Percentiles rank a stretch among this genome's conserved stretches.
phyloP scores from a whole-genome alignment of 768 basidiomycete genomes.

The Leccinum sublutescens region DNA sequence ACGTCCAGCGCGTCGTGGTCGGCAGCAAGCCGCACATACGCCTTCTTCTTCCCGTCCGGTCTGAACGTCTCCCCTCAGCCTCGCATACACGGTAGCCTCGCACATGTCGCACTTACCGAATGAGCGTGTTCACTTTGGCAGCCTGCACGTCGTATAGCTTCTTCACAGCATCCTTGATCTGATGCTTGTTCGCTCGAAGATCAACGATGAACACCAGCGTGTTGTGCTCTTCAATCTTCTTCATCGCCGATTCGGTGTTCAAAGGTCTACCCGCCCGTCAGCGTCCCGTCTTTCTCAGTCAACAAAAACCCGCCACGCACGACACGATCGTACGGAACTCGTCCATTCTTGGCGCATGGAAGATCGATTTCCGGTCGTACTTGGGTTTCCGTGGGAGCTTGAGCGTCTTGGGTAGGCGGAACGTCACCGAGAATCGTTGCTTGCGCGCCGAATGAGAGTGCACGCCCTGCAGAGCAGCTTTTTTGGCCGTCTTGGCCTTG shows the following conservation, averaged over 20 bases:
- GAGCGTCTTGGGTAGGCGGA: constrained; percentile 96
- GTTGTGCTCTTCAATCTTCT: constrained; percentile 99
- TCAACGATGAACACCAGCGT: constrained; percentile 98
- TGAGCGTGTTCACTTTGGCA: constrained; percentile 96
- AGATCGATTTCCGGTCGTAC: constrained; percentile 94
- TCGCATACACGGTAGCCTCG: neutral
- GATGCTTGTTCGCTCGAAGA: constrained; percentile 93
- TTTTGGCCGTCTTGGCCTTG: constrained; percentile 95
- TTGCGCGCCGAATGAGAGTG: constrained; percentile 77
- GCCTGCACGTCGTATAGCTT: constrained; percentile 98
- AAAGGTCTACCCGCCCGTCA: constrained; percentile 51
- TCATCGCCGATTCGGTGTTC: constrained; percentile 98
- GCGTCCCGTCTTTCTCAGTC: neutral
- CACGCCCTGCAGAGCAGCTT: constrained; percentile 90
- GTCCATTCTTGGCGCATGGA: constrained; percentile 93
- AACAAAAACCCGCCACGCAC: constrained; percentile 44
- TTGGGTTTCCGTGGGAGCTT: constrained; percentile 78
- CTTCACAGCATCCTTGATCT: constrained; percentile 99
- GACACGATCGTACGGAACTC: constrained; percentile 93
- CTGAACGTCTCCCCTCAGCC: constrained; percentile 37
- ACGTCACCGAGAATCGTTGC: constrained; percentile 80
- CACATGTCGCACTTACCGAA: constrained; percentile 61
- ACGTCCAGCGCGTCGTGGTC: constrained; percentile 97
- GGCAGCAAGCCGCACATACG: constrained; percentile 92
- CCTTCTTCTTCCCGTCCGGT: constrained; percentile 99